A percentile compares a stretch with the other conserved stretches of the same genome.
Conservation (phyloP, 768 basidiomycete genomes). For the Cystofilobasidium capitatum region DNA sequence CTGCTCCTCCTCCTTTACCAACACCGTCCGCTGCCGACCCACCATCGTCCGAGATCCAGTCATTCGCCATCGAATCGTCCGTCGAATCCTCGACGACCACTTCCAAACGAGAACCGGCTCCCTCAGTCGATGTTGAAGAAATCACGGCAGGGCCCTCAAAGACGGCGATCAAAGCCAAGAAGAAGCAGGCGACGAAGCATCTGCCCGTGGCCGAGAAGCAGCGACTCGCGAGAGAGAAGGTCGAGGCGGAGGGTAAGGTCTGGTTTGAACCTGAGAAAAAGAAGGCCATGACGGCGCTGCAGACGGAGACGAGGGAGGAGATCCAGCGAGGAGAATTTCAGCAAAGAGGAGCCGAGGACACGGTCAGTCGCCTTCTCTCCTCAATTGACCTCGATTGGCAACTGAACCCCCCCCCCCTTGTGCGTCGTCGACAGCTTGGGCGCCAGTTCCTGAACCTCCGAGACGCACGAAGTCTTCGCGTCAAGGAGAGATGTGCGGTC, state of each 20-base stretch:
- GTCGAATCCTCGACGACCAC: no score
- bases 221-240: neutral
- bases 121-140: neutral
- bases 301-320: neutral
- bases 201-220: neutral
- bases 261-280: neutral
- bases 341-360: neutral
- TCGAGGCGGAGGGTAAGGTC: neutral
- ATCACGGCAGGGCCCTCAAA: neutral
- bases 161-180: neutral
- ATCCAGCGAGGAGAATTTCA: neutral
- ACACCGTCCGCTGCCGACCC: no score
- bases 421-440: neutral
- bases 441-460: neutral
- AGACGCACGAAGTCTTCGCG: neutral
- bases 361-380: neutral
- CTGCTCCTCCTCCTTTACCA: no score
- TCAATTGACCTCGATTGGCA: neutral
- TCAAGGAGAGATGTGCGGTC: neutral
- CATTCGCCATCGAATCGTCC: no score
- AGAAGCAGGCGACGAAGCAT: neutral
- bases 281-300: constrained; percentile 1
- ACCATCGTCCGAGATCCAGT: no score
- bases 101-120: no score
- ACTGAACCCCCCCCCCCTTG: neutral